Conservation (phyloP, 2,329 filamentous ascomycete species). For the Pleurostoma richardsiae region DNA sequence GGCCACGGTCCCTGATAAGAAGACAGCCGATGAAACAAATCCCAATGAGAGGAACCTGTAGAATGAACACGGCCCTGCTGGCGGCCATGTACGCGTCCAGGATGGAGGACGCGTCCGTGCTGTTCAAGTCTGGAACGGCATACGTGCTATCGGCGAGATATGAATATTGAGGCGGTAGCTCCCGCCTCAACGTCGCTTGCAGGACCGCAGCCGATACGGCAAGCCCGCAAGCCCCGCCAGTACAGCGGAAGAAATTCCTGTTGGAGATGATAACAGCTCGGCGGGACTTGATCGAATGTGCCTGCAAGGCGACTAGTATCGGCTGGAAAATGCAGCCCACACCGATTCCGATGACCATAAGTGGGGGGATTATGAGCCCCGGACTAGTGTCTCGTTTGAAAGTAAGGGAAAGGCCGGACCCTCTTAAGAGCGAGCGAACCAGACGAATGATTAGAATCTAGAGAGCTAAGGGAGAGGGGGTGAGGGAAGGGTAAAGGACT, state of each 20-base stretch:
- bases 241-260: conserved; percentile 56
- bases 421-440: conserved; percentile 12
- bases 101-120: conserved; percentile 8
- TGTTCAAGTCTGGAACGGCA: conserved; percentile 15
- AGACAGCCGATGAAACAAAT: conserved; percentile 43
- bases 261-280: conserved; percentile 58
- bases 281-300: conserved; percentile 49
- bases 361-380: conserved; percentile 41
- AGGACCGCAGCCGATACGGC: conserved; percentile 24
- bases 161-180: conserved; percentile 16
- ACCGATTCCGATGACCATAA: conserved; percentile 45
- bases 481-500: conserved; percentile 9
- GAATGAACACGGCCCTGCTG: conserved; percentile 49
- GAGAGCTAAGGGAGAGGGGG: not conserved
- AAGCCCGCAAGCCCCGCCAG: conserved; percentile 53
- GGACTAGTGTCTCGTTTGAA: conserved; percentile 38
- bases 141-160: conserved; percentile 22
- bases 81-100: conserved; percentile 43
- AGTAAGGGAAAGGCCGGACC: conserved; percentile 45
- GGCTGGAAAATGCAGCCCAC: conserved; percentile 44
- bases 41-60: conserved; percentile 49
- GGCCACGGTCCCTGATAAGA: conserved; percentile 44
- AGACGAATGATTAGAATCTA: no score
- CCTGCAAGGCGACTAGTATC: conserved; percentile 51
- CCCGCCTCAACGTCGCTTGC: conserved; percentile 19